phyloP scores from a whole-genome alignment of 2,329 filamentous ascomycete species.

The Cordyceps tenuipes region DNA sequence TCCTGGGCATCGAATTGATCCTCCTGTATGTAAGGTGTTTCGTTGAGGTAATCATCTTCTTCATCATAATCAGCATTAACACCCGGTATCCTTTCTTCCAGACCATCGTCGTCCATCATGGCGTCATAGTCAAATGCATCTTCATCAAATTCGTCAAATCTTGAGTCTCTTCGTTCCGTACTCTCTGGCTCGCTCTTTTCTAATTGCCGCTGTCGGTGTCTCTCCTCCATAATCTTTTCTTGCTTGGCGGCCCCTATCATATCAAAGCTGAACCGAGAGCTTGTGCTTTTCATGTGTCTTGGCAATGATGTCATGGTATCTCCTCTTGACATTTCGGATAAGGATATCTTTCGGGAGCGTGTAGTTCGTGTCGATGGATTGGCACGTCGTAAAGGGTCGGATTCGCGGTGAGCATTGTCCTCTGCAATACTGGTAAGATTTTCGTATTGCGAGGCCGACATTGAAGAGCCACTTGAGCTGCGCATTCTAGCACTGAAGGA shows the following conservation, averaged over 20 bases:
- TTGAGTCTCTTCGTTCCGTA: slow-evolving; percentile 38
- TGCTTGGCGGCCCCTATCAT: slow-evolving; percentile 62
- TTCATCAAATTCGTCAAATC: slow-evolving; percentile 55
- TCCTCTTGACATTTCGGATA: slow-evolving; percentile 39
- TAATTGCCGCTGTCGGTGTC: slow-evolving; percentile 58
- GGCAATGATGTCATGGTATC: slow-evolving; percentile 43
- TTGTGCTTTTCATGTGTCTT: slow-evolving; percentile 65
- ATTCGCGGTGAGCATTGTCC: not conserved
- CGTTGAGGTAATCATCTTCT: slow-evolving; percentile 28
- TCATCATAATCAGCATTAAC: slow-evolving; percentile 41
- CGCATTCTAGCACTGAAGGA: not conserved
- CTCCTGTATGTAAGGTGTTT: slow-evolving; percentile 19
- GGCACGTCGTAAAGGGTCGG: not conserved
- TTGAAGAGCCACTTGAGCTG: slow-evolving; percentile 10
- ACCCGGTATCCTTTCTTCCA: slow-evolving; percentile 60
- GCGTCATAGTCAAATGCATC: slow-evolving; percentile 53
- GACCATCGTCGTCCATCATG: slow-evolving; percentile 56
- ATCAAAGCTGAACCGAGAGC: slow-evolving; percentile 75
- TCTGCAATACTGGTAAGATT: slow-evolving; percentile 1
- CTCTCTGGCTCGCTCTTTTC: slow-evolving; percentile 43
- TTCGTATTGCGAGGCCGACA: not conserved
- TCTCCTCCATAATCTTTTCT: slow-evolving; percentile 63
- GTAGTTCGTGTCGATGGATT: slow-evolving; percentile 23
- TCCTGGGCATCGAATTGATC: slow-evolving; percentile 20
- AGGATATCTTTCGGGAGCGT: slow-evolving; percentile 45